A percentile compares a stretch with the other conserved stretches of the same genome.
phyloP scores from a whole-genome alignment of 2,329 filamentous ascomycete genomes.

The Paraphaeosphaeria minitans region DNA sequence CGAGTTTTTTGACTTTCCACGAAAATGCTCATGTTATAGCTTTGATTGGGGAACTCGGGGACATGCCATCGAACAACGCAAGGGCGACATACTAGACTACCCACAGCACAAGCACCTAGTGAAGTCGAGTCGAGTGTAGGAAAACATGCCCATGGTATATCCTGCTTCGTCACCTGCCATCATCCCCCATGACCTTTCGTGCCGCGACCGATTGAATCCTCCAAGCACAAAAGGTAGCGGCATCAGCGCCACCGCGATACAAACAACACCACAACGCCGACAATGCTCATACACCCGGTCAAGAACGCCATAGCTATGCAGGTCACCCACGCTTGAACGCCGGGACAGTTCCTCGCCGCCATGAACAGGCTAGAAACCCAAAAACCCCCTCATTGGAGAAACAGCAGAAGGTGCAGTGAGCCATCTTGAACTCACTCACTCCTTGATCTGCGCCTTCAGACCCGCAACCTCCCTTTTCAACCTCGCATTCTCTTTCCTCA shows the following conservation, averaged over 20 bases:
- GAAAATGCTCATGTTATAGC: neutral
- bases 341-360: neutral
- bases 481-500: conserved; percentile 85
- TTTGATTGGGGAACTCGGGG: neutral
- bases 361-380: conserved; percentile 6
- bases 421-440: conserved; percentile 35
- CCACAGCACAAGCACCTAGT: too few relatives aligned
- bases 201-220: conserved; percentile 2
- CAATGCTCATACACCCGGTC: conserved; percentile 1
- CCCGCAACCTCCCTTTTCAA: conserved; percentile 83
- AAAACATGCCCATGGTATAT: conserved; percentile 23
- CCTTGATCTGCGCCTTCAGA: conserved; percentile 56
- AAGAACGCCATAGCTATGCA: conserved; percentile 24
- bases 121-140: too few relatives aligned
- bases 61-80: neutral
- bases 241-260: conserved; percentile 13
- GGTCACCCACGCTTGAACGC: conserved; percentile 6
- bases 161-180: neutral
- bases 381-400: neutral
- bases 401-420: neutral
- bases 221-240: conserved; percentile 13
- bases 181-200: conserved; percentile 2
- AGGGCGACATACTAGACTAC: too few relatives aligned
- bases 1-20: too few relatives aligned
- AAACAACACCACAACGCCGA: conserved; percentile 17